These are phyloP conservation scores for Urtica urens DNA, from an alignment of 306 rosid species.

Conservation along the genomic window DNA sequence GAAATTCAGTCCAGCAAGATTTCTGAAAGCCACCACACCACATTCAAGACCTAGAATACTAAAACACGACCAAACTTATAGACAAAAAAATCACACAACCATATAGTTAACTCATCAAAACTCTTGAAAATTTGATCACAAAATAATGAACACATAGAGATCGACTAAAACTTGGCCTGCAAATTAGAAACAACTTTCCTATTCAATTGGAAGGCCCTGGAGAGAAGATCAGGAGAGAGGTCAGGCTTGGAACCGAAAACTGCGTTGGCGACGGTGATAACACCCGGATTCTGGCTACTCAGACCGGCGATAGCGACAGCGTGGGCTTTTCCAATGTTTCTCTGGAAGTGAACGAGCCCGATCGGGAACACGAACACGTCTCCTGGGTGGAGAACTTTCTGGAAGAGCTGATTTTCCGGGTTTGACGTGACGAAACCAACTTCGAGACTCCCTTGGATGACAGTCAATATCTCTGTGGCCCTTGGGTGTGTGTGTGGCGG, in stretches of 20 bases:
- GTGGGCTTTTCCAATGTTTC: conserved; percentile 10
- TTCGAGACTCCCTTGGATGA: conserved; percentile 26
- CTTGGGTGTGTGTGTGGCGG: conserved; percentile 31
- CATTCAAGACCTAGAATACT: too few species aligned
- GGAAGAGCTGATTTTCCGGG: conserved; percentile 19
- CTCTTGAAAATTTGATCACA: too few species aligned
- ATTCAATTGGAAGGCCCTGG: conserved; percentile 25
- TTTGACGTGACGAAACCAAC: conserved; percentile 36
- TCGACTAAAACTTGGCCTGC: conserved; percentile 23
- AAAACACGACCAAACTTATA: background rate
- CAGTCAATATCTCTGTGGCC: conserved; percentile 23
- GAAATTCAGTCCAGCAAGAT: too few species aligned
- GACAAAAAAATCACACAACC: background rate
- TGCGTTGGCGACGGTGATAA: conserved; percentile 15
- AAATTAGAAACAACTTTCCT: background rate
- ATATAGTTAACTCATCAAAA: too few species aligned
- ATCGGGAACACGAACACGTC: conserved; percentile 29
- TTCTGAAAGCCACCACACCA: too few species aligned
- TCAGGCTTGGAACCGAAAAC: conserved; percentile 28
- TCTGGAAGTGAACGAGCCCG: conserved; percentile 30
- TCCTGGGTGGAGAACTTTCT: conserved; percentile 17
- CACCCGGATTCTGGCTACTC: conserved; percentile 37
- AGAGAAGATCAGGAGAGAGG: conserved; percentile 22
- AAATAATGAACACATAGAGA: background rate
- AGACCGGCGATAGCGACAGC: conserved; percentile 28